Percentiles rank a stretch among this genome's conserved stretches.
phyloP scores from a whole-genome alignment of 2,329 filamentous ascomycete genomes.

The Penicillium sp. region DNA sequence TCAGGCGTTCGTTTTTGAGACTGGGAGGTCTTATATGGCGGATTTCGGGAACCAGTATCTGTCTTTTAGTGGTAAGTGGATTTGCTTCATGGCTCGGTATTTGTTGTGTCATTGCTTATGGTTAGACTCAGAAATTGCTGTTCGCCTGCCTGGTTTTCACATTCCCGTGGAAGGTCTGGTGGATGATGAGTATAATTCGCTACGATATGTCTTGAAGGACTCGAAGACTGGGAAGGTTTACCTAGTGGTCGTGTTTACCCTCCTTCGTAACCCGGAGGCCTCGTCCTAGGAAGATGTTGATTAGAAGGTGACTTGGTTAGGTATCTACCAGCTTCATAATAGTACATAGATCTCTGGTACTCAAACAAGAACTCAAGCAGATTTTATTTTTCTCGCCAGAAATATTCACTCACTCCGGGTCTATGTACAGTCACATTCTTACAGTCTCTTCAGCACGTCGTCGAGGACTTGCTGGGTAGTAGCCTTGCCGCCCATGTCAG shows the following conservation, averaged over 20 bases:
- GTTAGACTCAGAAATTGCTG: constrained; percentile 32
- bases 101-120: not conserved
- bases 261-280: constrained; percentile 45
- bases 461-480: constrained; percentile 80
- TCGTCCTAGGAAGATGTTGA: too few species aligned
- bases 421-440: constrained; percentile 32
- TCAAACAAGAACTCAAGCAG: not conserved
- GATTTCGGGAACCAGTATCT: constrained; percentile 92
- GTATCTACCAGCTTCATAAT: not conserved
- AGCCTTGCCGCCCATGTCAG: constrained; percentile 83
- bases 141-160: constrained; percentile 36
- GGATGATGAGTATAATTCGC: constrained; percentile 68
- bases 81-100: not conserved
- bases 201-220: constrained; percentile 91
- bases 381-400: not conserved
- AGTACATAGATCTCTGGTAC: not conserved
- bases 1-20: constrained; percentile 57
- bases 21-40: constrained; percentile 56
- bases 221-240: constrained; percentile 67
- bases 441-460: constrained; percentile 80
- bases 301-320: not conserved
- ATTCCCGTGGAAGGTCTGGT: constrained; percentile 38
- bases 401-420: not conserved
- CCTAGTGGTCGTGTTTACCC: constrained; percentile 73
- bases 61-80: constrained; percentile 64